Evolutionary conservation across 2,329 filamentous ascomycete genomes (phyloP).

Genomic region (Fusarium tupiense): DNA sequence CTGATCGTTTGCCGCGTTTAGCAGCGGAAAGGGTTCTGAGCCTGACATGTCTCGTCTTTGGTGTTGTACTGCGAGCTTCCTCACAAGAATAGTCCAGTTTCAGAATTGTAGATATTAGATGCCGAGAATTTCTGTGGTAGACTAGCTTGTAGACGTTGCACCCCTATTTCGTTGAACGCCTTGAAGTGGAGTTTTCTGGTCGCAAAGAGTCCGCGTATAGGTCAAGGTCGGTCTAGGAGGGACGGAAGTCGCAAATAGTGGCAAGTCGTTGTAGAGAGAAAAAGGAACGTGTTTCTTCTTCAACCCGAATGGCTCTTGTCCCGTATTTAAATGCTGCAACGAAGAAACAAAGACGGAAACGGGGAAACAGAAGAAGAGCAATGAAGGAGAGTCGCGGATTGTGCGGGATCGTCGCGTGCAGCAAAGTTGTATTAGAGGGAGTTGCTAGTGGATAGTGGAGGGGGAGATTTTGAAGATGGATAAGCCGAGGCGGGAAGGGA

Average conservation of each 20-base stretch:
- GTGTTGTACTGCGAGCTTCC: background rate
- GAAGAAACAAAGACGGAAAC: background rate
- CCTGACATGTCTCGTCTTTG: conserved; percentile 52
- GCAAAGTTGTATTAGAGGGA: conserved; percentile 27
- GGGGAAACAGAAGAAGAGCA: background rate
- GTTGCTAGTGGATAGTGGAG: conserved; percentile 19
- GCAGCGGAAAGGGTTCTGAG: conserved; percentile 65
- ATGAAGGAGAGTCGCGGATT: conserved; percentile 19
- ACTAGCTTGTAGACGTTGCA: background rate
- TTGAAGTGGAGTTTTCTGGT: conserved; percentile 25
- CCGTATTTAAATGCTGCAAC: background rate
- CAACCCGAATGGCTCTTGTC: background rate
- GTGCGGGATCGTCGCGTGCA: conserved; percentile 33
- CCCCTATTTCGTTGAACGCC: conserved; percentile 29
- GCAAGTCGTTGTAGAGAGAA: background rate
- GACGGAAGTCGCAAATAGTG: background rate
- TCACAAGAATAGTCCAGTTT: background rate
- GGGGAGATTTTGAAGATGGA: conserved; percentile 14
- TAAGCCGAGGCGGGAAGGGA: conserved; percentile 25
- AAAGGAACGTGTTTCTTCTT: conserved; percentile 2
- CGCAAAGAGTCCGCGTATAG: background rate
- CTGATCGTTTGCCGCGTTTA: conserved; percentile 62
- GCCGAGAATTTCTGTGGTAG: conserved; percentile 3
- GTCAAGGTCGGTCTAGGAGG: background rate
- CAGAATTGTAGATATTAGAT: background rate